Evolutionary conservation across 177 flowering plant species (phyloP).

Genomic region (Vitis hybrid): DNA sequence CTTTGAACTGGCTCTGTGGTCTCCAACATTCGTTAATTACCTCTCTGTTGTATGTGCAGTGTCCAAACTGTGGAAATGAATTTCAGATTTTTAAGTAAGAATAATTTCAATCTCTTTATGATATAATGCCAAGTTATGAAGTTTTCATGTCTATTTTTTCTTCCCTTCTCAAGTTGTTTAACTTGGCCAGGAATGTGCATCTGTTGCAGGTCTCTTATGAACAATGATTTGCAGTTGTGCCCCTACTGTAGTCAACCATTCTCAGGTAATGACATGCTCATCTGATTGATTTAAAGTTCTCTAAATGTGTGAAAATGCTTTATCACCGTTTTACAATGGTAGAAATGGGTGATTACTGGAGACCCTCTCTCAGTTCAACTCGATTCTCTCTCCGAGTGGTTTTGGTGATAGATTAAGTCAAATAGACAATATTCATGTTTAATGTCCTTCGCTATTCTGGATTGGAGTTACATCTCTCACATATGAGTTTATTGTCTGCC

Average conservation of each 20-base stretch:
- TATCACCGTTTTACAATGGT: too few relatives aligned
- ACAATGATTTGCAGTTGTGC: conserved; percentile 72
- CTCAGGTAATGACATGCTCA: conserved; percentile 47
- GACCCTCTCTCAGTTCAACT: too few relatives aligned
- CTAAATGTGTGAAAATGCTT: too few relatives aligned
- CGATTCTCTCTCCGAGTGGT: too few relatives aligned
- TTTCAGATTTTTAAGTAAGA: conserved; percentile 90
- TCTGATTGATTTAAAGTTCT: too few relatives aligned
- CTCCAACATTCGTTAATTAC: background rate
- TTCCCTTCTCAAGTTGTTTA: conserved; percentile 5
- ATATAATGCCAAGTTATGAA: background rate
- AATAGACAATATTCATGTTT: too few relatives aligned
- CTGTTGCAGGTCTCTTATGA: conserved; percentile 60
- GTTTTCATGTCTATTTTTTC: background rate
- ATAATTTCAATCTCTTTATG: background rate
- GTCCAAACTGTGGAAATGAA: conserved; percentile 88
- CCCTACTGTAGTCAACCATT: conserved; percentile 90
- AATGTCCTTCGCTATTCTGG: too few relatives aligned
- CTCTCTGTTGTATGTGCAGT: conserved; percentile 54
- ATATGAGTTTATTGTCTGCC: too few relatives aligned
- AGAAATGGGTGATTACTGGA: too few relatives aligned
- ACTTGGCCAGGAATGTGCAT: conserved; percentile 5
- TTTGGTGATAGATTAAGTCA: too few relatives aligned
- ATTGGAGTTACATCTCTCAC: too few relatives aligned
- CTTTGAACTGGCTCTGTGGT: background rate